Conservation (phyloP, 805 yeast genomes). For the Candida maris region DNA sequence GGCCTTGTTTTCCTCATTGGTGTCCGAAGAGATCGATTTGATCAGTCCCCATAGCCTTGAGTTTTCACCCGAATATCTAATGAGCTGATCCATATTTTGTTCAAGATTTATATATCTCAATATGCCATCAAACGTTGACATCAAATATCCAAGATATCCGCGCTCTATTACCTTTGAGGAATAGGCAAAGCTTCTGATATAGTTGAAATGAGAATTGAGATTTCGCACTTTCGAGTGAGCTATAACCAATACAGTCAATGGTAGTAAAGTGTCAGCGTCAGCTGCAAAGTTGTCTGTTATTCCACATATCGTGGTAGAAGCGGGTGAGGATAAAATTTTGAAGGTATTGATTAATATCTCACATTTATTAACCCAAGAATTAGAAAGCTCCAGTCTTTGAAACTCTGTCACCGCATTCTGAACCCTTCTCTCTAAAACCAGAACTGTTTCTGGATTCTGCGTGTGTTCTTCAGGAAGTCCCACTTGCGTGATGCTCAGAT, state of each 20-base stretch:
- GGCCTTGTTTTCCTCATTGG: constrained; percentile 14
- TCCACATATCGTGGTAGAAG: neutral
- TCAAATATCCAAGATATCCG: constrained; percentile 71
- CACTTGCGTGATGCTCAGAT: constrained; percentile 48
- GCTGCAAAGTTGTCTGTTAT: constrained; percentile 32
- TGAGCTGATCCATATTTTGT: constrained; percentile 36
- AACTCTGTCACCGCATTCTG: constrained; percentile 51
- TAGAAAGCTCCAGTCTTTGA: constrained; percentile 41
- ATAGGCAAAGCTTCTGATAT: constrained; percentile 58
- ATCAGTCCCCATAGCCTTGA: constrained; percentile 52
- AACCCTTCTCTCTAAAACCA: constrained; percentile 41
- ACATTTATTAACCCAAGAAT: constrained; percentile 47
- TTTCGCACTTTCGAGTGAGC: constrained; percentile 56
- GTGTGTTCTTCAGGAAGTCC: constrained; percentile 36
- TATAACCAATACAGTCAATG: constrained; percentile 68
- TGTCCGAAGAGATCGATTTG: constrained; percentile 26
- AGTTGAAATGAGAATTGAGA: constrained; percentile 60
- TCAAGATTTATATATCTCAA: constrained; percentile 53
- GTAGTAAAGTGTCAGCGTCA: constrained; percentile 80
- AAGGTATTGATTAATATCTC: constrained; percentile 50
- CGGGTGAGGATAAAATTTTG: constrained; percentile 39
- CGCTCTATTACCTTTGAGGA: constrained; percentile 38
- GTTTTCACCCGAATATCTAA: constrained; percentile 44
- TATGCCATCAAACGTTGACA: constrained; percentile 84
- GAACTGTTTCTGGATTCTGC: constrained; percentile 12